Evolutionary conservation across 78 protist genomes (phyloP).

Genomic region (Dictyostelium citrinum): DNA sequence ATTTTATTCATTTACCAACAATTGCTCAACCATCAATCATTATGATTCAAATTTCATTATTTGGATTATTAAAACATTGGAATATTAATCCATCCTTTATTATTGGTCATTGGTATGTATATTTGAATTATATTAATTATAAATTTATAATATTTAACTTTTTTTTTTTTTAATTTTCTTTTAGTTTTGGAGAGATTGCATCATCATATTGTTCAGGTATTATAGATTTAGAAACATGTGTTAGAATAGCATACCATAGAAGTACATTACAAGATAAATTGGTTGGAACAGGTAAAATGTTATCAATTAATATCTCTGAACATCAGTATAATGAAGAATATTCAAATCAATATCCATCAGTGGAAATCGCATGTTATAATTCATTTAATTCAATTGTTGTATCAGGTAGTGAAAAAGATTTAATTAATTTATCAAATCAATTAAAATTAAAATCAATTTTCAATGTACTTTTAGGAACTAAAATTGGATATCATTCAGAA

Average conservation of each 20-base stretch:
- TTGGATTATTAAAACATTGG: neutral
- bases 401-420: neutral
- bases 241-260: neutral
- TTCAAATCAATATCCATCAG: neutral
- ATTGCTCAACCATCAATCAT: slow-evolving; percentile 29
- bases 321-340: neutral
- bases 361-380: slow-evolving; percentile 37
- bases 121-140: too few species aligned
- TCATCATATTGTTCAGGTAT: slow-evolving; percentile 16
- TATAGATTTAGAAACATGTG: neutral
- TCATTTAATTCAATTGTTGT: slow-evolving; percentile 20
- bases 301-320: neutral
- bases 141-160: too few species aligned
- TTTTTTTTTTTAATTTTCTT: too few species aligned
- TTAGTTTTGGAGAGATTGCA: neutral
- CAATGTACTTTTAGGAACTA: neutral
- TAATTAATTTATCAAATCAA: neutral
- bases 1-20: neutral
- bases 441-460: neutral
- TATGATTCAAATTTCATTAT: neutral
- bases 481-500: slow-evolving; percentile 22
- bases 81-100: slow-evolving; percentile 23
- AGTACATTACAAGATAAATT: neutral
- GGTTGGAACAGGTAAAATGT: slow-evolving; percentile 56
- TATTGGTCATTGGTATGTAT: slow-evolving; percentile 15